A percentile compares a stretch with the other conserved stretches of the same genome.
Conservation (phyloP, 2,329 filamentous ascomycete genomes). For the Sporothrix pseudoabietina region DNA sequence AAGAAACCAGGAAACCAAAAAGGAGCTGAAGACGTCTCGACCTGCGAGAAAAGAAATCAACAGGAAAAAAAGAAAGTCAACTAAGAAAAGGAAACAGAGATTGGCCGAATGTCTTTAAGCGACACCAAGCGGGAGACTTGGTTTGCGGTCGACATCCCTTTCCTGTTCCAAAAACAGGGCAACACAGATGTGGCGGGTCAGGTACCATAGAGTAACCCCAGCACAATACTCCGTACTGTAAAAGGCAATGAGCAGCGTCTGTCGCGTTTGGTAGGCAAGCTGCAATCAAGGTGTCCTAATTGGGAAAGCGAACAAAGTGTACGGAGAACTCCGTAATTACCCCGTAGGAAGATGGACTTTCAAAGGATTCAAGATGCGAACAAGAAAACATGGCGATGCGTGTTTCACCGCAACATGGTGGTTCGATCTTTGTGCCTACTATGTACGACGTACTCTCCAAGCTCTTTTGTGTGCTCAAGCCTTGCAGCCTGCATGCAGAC, state of each 20-base stretch:
- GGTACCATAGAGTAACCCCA: neutral
- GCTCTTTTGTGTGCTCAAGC: neutral
- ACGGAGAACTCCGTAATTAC: neutral
- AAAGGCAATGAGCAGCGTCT: neutral
- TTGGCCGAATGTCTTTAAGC: neutral
- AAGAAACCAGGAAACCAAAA: neutral
- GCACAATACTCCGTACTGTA: neutral
- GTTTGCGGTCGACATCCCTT: neutral
- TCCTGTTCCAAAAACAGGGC: neutral
- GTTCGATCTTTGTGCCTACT: neutral
- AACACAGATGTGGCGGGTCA: neutral
- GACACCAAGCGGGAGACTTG: neutral
- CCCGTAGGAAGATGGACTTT: neutral
- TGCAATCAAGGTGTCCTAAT: neutral
- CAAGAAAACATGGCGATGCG: neutral
- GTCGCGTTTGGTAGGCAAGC: neutral
- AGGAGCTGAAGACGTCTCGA: neutral
- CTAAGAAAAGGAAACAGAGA: neutral
- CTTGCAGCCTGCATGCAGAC: too few relatives aligned
- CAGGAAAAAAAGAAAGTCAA: neutral
- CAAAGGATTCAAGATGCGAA: neutral
- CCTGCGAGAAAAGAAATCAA: neutral
- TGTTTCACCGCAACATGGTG: slow-evolving; percentile 10
- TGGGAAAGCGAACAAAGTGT: neutral
- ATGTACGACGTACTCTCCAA: too few relatives aligned